Evolutionary conservation across 1,139 yeast species (phyloP).

Genomic region (Magnusiomyces paraingens): DNA sequence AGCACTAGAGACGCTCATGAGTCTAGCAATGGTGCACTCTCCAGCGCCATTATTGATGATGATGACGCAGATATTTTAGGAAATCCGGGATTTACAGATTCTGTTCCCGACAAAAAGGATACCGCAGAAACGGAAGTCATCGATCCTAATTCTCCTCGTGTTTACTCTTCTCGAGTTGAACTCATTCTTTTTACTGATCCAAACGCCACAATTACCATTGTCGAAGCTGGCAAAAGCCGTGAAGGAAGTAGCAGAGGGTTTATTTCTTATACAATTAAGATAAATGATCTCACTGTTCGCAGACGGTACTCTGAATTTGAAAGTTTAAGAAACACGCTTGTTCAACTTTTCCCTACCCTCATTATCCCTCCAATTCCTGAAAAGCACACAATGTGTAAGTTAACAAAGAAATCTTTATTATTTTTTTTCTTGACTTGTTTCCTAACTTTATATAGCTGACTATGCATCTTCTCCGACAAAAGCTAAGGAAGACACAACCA

Average conservation of each 20-base stretch:
- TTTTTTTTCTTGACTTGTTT: background rate
- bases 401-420: background rate
- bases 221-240: constrained; percentile 71
- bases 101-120: constrained; percentile 13
- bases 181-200: constrained; percentile 33
- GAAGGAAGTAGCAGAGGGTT: constrained; percentile 71
- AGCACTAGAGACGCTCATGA: background rate
- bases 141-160: constrained; percentile 5
- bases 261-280: constrained; percentile 71
- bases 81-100: constrained; percentile 8
- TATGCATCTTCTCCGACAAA: constrained; percentile 50
- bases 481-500: constrained; percentile 47
- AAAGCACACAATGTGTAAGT: constrained; percentile 54
- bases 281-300: constrained; percentile 55
- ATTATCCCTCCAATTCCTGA: constrained; percentile 95
- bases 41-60: background rate
- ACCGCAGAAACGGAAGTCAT: constrained; percentile 12
- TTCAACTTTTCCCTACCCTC: constrained; percentile 70
- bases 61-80: constrained; percentile 7
- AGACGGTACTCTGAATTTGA: constrained; percentile 92
- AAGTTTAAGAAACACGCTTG: constrained; percentile 60
- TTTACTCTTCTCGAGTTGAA: constrained; percentile 34
- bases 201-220: constrained; percentile 46
- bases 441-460: constrained; percentile 27
- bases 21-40: background rate